These are phyloP conservation scores for Furcasterigmium sp. DNA, from an alignment of 2,329 filamentous ascomycete genomes.

Conservation along the genomic window DNA sequence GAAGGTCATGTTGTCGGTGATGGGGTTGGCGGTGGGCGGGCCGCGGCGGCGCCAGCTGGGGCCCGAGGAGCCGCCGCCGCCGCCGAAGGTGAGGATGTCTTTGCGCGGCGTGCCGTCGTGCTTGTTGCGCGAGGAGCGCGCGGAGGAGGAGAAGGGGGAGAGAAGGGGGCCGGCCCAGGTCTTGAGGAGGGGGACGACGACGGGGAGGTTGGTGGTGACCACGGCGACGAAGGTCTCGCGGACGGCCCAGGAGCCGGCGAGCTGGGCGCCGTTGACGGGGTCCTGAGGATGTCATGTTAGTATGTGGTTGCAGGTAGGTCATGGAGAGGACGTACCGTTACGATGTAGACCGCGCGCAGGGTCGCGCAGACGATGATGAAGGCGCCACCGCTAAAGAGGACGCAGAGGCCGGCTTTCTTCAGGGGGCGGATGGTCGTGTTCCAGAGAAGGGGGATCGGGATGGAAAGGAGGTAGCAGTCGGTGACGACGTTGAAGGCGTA, in stretches of 20 bases:
- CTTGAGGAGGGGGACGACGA: slow-evolving; percentile 40
- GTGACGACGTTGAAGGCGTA: slow-evolving; percentile 13
- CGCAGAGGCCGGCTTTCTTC: slow-evolving; percentile 26
- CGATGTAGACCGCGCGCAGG: slow-evolving; percentile 25
- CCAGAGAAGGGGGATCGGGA: slow-evolving; percentile 14
- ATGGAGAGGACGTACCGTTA: too few species aligned
- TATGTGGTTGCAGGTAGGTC: too few species aligned
- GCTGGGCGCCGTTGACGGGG: slow-evolving; percentile 30
- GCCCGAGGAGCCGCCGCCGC: slow-evolving; percentile 21
- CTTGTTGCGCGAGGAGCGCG: slow-evolving; percentile 19
- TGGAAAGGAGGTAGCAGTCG: slow-evolving; percentile 13
- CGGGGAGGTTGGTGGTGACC: slow-evolving; percentile 36
- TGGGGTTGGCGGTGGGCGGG: slow-evolving; percentile 24
- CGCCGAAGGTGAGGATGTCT: slow-evolving; percentile 34
- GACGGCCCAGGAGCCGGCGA: slow-evolving; percentile 35
- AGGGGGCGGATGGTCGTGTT: slow-evolving; percentile 19
- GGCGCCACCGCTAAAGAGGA: slow-evolving; percentile 27
- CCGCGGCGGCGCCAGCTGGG: slow-evolving; percentile 23
- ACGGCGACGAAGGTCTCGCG: slow-evolving; percentile 39
- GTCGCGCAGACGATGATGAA: slow-evolving; percentile 28
- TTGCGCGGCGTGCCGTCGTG: slow-evolving; percentile 6
- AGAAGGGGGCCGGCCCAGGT: slow-evolving; percentile 27
- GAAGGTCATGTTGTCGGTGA: slow-evolving; percentile 29
- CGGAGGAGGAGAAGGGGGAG: slow-evolving; percentile 17
- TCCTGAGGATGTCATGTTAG: too few species aligned